Conservation (phyloP, 331 rosid genomes). For the Ulmus americana region DNA sequence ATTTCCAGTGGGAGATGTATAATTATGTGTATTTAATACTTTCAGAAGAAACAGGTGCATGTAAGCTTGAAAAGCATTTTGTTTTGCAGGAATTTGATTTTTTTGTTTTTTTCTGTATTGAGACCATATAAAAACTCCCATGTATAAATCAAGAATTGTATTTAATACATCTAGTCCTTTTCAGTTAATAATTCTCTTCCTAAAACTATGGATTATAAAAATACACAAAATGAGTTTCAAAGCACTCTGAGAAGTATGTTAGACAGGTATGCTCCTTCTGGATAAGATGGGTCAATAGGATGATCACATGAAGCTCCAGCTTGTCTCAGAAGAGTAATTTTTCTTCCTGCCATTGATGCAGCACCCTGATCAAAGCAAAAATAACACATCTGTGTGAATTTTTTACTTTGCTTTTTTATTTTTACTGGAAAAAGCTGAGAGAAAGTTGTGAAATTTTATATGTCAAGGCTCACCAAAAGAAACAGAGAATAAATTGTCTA, state of each 20-base stretch:
- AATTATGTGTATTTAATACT: slow-evolving; percentile 32
- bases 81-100: slow-evolving; percentile 2
- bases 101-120: not conserved
- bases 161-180: slow-evolving; percentile 6
- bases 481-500: no score
- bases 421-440: not conserved
- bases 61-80: slow-evolving; percentile 12
- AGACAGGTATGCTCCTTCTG: slow-evolving; percentile 78
- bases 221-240: slow-evolving; percentile 3
- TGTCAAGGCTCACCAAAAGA: no score
- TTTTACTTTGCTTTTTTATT: not conserved
- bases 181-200: not conserved
- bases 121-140: not conserved
- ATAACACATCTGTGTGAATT: not conserved
- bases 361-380: slow-evolving; percentile 46
- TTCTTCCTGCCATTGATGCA: slow-evolving; percentile 67
- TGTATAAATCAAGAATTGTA: slow-evolving; percentile 23
- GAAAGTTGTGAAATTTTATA: no score
- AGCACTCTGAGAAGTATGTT: slow-evolving; percentile 60
- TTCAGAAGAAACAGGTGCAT: slow-evolving; percentile 3
- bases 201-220: not conserved
- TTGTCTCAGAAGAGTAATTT: slow-evolving; percentile 53
- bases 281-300: slow-evolving; percentile 73
- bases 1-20: slow-evolving; percentile 21
- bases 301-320: slow-evolving; percentile 82